Evolutionary conservation across 108 stramenopile genomes (phyloP), one percentile per base, ranked within the genome.

Genomic region (Nitzschia inconspicua): DNA sequence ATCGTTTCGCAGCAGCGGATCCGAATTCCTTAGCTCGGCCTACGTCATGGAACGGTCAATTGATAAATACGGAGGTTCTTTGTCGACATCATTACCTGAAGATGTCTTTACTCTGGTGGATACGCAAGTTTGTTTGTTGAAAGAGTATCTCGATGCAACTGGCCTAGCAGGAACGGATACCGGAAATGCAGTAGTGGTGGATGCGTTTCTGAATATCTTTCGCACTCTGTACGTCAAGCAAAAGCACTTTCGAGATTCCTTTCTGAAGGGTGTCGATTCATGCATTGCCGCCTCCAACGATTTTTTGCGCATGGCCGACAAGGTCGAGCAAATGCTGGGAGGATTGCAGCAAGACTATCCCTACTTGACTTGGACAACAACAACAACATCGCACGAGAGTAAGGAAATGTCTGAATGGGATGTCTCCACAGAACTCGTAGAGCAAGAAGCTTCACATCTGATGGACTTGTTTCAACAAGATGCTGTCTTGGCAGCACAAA

Each of bases 251-350:
- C 80, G 84, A 11, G 66, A 73, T 41, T 66, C 55, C 19, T 91
- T 78, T 53, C 65, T 87, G 4, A 53, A 69, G 18, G 80, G 80
- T 65, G 28, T 91, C 43, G 83, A 86, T 57, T 63, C 72, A 0
- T 84, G 78, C 49, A 80, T 86, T 57, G 86, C 86, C 0, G 73
- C 80, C 25, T 75, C 86, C 5, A 91, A 91, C 57, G 86, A 86
- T 52, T 88, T 82, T 52, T 63, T 78, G 41, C 72, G 78, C 7
- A 91, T 91, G 90, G 66, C 71, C 13, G 76, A 88, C 19, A 82
- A 78, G 55, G 54, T 81, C 44, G 84, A 88, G 39, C 69, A 74
- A 30, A 51, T 84, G 41, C 57, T 86, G 47, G 36, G 54, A 11
- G 56, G 79, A 32, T 31, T 83, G 2, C 2, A 11, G n/a, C 18